Evolutionary conservation across 345 rosid species (phyloP).

Genomic region (Rubroshorea leprosula): DNA sequence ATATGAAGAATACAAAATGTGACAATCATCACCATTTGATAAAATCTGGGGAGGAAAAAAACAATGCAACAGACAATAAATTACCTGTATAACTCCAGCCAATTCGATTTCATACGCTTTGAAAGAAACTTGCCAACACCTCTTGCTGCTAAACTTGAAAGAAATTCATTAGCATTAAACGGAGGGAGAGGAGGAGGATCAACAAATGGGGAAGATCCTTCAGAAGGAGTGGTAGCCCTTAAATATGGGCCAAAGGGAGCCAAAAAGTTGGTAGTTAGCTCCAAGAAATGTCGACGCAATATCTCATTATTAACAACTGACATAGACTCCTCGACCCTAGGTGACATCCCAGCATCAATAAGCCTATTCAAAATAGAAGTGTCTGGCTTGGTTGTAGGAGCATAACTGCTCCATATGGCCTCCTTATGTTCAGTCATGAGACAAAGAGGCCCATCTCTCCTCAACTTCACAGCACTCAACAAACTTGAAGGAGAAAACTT

Average conservation of each 20-base stretch:
- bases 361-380: slow-evolving; percentile 91
- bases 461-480: slow-evolving; percentile 73
- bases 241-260: slow-evolving; percentile 97
- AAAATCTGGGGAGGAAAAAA: slow-evolving; percentile 7
- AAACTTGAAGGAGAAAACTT: slow-evolving; percentile 84
- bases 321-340: slow-evolving; percentile 97
- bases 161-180: slow-evolving; percentile 64
- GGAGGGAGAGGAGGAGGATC: slow-evolving; percentile 82
- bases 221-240: slow-evolving; percentile 66
- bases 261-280: slow-evolving; percentile 91
- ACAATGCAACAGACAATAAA: background rate
- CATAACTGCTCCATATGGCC: slow-evolving; percentile 87
- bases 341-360: slow-evolving; percentile 90
- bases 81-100: slow-evolving; percentile 95
- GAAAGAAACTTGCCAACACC: slow-evolving; percentile 90
- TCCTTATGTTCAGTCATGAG: slow-evolving; percentile 99
- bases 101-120: slow-evolving; percentile 92
- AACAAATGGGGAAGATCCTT: slow-evolving; percentile 81
- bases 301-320: slow-evolving; percentile 96
- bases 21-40: background rate
- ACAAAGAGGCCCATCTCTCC: slow-evolving; percentile 93
- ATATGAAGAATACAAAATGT: slow-evolving; percentile 6
- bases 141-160: slow-evolving; percentile 69
- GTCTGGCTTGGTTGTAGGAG: slow-evolving; percentile 86
- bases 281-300: slow-evolving; percentile 91